phyloP scores from a whole-genome alignment of 208 protist genomes.

The Phytomonas sp. region DNA sequence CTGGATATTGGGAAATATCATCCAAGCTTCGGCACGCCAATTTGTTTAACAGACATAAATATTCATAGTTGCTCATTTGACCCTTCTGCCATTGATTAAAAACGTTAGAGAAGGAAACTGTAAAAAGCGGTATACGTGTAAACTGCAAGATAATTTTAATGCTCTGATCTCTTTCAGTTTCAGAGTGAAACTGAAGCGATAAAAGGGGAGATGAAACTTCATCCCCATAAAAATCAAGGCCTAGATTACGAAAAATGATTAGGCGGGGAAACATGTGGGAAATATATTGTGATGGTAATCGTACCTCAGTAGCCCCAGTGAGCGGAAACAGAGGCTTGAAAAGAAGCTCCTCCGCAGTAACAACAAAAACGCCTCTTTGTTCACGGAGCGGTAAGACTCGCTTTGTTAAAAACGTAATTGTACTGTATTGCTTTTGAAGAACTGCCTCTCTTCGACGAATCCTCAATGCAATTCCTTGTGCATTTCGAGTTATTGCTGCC shows the following conservation, averaged over 20 bases:
- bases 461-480: constrained; percentile 4
- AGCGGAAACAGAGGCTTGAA: constrained; percentile 34
- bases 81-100: constrained; percentile 25
- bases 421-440: neutral
- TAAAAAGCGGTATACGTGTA: constrained; percentile 14
- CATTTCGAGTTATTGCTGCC: constrained; percentile 4
- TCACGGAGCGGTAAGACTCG: constrained; percentile 38
- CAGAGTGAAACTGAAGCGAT: constrained; percentile 24
- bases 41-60: constrained; percentile 48
- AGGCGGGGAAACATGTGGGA: constrained; percentile 27
- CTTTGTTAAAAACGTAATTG: constrained; percentile 22
- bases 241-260: constrained; percentile 27
- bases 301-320: constrained; percentile 7
- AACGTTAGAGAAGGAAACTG: constrained; percentile 10
- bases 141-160: constrained; percentile 13
- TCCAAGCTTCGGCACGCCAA: constrained; percentile 29
- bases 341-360: constrained; percentile 7
- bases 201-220: constrained; percentile 16
- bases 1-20: constrained; percentile 79
- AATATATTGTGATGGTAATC: constrained; percentile 5
- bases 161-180: constrained; percentile 19
- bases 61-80: constrained; percentile 43
- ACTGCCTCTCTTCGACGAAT: neutral
- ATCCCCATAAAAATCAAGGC: constrained; percentile 31
- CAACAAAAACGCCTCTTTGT: constrained; percentile 32